A percentile compares a stretch with the other conserved stretches of the same genome.
These are phyloP conservation scores for Sphaerulina populicola DNA, from an alignment of 2,329 filamentous ascomycete genomes.

Conservation along the genomic window DNA sequence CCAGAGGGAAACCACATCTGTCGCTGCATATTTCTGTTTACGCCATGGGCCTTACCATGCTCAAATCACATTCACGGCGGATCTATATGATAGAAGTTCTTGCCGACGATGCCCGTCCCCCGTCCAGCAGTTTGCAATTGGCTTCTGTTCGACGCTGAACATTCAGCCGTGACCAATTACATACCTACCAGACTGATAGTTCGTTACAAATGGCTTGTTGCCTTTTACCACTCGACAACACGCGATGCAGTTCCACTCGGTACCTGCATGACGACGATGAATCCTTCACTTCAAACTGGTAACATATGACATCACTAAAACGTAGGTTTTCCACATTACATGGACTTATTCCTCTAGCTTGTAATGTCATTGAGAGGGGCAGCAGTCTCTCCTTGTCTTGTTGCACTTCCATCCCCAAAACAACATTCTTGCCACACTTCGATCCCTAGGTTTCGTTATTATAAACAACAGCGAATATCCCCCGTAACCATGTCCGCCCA, in stretches of 20 bases:
- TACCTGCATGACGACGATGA: constrained; percentile 8
- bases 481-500: constrained; percentile 37
- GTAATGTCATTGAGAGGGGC: no score
- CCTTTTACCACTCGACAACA: not conserved
- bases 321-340: constrained; percentile 1
- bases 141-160: no score
- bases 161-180: no score
- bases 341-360: not conserved
- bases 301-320: constrained; percentile 6
- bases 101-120: not conserved
- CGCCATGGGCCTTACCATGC: not conserved
- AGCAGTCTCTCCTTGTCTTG: no score
- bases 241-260: not conserved
- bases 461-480: not conserved
- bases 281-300: constrained; percentile 1
- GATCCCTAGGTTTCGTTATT: not conserved
- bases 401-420: no score
- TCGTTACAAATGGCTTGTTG: not conserved
- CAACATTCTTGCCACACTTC: no score
- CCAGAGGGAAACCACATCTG: not conserved
- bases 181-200: no score
- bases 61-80: not conserved
- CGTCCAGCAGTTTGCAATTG: no score
- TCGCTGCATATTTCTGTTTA: not conserved
- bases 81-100: not conserved